phyloP scores from a whole-genome alignment of 768 basidiomycete genomes.

The Tylopilus sp. region DNA sequence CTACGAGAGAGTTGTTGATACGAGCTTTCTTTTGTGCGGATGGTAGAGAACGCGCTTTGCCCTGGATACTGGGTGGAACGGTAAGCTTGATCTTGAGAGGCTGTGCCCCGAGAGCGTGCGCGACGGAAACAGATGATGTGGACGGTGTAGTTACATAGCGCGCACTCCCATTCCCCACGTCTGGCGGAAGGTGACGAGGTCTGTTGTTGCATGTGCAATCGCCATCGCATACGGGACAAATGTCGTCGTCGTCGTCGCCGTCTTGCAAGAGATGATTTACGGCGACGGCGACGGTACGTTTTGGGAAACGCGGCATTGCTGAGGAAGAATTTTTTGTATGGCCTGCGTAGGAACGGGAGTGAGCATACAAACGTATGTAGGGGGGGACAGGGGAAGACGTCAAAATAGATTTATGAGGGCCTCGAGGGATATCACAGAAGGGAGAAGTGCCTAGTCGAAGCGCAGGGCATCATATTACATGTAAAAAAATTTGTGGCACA shows the following conservation, averaged over 20 bases:
- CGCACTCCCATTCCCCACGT: slow-evolving; percentile 31
- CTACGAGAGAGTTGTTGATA: slow-evolving; percentile 24
- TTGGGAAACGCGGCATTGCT: slow-evolving; percentile 65
- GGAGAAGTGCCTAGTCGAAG: slow-evolving; percentile 7
- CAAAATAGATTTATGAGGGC: slow-evolving; percentile 25
- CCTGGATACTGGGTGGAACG: slow-evolving; percentile 54
- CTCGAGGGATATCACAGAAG: slow-evolving; percentile 20
- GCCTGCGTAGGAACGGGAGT: slow-evolving; percentile 29
- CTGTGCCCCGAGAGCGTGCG: slow-evolving; percentile 26
- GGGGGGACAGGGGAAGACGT: slow-evolving; percentile 20
- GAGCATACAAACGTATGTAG: slow-evolving; percentile 25
- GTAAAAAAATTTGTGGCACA: slow-evolving; percentile 35
- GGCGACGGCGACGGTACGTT: slow-evolving; percentile 58
- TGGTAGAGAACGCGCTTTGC: slow-evolving; percentile 34
- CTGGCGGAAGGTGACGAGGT: slow-evolving; percentile 33
- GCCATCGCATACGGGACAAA: slow-evolving; percentile 89
- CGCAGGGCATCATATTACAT: slow-evolving; percentile 34
- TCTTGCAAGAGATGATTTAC: slow-evolving; percentile 35
- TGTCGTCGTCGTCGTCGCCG: slow-evolving; percentile 82
- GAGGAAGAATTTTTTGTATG: slow-evolving; percentile 49
- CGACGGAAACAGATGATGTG: slow-evolving; percentile 35
- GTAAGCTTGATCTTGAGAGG: slow-evolving; percentile 72
- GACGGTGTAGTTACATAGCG: slow-evolving; percentile 37
- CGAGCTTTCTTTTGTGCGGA: slow-evolving; percentile 30
- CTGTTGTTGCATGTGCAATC: slow-evolving; percentile 75